Conservation (phyloP, 306 rosid species). For the Astragalus glycyphyllos region DNA sequence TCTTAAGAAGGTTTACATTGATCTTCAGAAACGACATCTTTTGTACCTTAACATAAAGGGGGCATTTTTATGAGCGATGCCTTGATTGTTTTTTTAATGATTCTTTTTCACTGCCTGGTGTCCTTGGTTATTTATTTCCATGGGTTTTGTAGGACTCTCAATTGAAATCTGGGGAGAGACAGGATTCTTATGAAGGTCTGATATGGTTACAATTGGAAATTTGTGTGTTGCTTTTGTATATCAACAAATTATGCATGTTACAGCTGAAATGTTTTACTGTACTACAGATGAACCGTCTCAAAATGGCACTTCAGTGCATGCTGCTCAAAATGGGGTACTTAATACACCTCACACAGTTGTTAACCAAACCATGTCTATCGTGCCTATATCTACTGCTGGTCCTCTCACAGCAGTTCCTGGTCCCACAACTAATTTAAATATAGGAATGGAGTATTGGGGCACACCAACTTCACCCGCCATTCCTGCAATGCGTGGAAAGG, state of each 20-base stretch:
- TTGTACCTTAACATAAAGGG: conserved; percentile 3
- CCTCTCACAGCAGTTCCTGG: conserved; percentile 78
- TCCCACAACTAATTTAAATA: conserved; percentile 92
- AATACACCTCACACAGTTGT: conserved; percentile 66
- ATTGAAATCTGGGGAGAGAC: conserved; percentile 79
- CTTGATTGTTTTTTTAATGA: not conserved
- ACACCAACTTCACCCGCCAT: conserved; percentile 72
- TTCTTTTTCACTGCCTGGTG: conserved; percentile 5
- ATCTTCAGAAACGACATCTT: conserved; percentile 3
- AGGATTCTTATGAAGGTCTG: conserved; percentile 89
- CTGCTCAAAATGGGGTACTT: conserved; percentile 81
- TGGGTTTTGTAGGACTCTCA: conserved; percentile 70
- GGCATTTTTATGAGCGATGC: not conserved
- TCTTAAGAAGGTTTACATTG: conserved; percentile 19
- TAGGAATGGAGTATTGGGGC: conserved; percentile 99
- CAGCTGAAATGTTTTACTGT: conserved; percentile 27
- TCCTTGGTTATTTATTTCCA: conserved; percentile 24
- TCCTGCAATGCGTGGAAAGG: conserved; percentile 80
- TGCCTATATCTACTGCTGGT: conserved; percentile 75
- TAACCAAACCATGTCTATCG: conserved; percentile 69
- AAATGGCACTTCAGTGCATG: conserved; percentile 76
- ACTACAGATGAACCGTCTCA: conserved; percentile 80
- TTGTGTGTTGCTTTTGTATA: conserved; percentile 34
- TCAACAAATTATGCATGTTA: conserved; percentile 14
- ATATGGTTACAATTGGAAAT: conserved; percentile 35